phyloP scores from a whole-genome alignment of 1,284 basidiomycete species.

The Ganoderma lucidum region DNA sequence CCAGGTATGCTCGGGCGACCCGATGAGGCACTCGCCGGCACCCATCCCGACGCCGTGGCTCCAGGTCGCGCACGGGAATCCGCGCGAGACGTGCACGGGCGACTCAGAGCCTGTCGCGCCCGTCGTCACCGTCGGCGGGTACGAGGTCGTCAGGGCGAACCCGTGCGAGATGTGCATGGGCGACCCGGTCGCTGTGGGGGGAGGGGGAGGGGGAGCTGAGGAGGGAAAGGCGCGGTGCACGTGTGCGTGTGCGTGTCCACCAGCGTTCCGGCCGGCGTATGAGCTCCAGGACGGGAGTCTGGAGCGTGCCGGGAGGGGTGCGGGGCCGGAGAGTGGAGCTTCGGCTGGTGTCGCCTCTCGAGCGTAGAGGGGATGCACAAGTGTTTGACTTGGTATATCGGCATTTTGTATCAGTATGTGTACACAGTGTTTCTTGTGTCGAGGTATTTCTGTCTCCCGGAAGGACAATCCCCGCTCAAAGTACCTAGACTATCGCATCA shows the following conservation, averaged over 20 bases:
- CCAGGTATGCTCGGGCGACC: conserved; percentile 28
- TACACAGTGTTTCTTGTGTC: background rate
- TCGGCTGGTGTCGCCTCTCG: background rate
- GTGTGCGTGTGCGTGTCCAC: conserved; percentile 26
- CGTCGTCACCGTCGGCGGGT: background rate
- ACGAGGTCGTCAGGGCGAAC: conserved; percentile 3
- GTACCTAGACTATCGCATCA: background rate
- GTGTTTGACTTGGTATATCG: background rate
- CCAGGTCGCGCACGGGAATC: conserved; percentile 12
- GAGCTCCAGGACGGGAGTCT: conserved; percentile 78
- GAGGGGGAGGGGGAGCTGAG: background rate
- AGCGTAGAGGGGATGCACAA: background rate
- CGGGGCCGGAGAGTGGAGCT: background rate
- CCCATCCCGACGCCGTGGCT: background rate
- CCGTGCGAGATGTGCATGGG: conserved; percentile 16
- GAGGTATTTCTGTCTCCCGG: background rate
- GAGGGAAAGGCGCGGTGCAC: background rate
- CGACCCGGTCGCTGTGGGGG: background rate
- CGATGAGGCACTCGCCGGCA: conserved; percentile 16
- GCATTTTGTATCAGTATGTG: background rate
- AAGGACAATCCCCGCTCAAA: background rate
- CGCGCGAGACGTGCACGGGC: conserved; percentile 17
- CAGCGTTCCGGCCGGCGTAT: conserved; percentile 78
- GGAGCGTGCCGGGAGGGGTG: conserved; percentile 62
- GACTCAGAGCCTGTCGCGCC: background rate